These are phyloP conservation scores for Peronospora destructor DNA, from an alignment of 352 stramenopile genomes.

Conservation along the genomic window DNA sequence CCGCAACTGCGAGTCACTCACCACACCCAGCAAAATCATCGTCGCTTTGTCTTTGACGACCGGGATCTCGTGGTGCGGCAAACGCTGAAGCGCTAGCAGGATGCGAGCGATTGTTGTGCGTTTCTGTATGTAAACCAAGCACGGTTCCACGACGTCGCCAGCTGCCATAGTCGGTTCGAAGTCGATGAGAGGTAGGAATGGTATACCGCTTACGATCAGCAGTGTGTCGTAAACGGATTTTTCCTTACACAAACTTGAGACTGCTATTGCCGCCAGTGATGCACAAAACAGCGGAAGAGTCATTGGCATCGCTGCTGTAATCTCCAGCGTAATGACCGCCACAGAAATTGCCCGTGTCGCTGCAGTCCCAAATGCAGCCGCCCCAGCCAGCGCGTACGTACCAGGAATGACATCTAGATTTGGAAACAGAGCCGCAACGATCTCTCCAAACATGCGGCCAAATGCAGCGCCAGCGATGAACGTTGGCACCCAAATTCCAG, in stretches of 20 bases:
- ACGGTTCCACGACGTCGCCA: constrained; percentile 62
- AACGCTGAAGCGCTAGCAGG: constrained; percentile 59
- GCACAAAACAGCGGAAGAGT: constrained; percentile 80
- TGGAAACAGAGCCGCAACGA: constrained; percentile 30
- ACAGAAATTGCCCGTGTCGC: constrained; percentile 75
- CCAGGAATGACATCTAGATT: constrained; percentile 34
- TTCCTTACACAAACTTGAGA: constrained; percentile 56
- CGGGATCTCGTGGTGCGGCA: constrained; percentile 66
- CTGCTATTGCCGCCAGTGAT: constrained; percentile 56
- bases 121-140: constrained; percentile 71
- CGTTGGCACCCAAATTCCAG: constrained; percentile 76
- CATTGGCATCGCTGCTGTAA: constrained; percentile 75
- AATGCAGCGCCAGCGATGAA: constrained; percentile 82
- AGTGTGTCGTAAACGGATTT: constrained; percentile 84
- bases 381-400: constrained; percentile 73
- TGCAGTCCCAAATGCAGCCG: constrained; percentile 58
- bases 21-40: constrained; percentile 65
- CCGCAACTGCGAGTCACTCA: constrained; percentile 47
- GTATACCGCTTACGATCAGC: constrained; percentile 59
- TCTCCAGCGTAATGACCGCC: constrained; percentile 82
- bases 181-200: constrained; percentile 80
- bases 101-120: constrained; percentile 61
- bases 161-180: constrained; percentile 53
- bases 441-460: constrained; percentile 72
- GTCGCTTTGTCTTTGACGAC: constrained; percentile 60